phyloP scores from a whole-genome alignment of 441 rosid genomes.

The Arabidopsis hybrid region DNA sequence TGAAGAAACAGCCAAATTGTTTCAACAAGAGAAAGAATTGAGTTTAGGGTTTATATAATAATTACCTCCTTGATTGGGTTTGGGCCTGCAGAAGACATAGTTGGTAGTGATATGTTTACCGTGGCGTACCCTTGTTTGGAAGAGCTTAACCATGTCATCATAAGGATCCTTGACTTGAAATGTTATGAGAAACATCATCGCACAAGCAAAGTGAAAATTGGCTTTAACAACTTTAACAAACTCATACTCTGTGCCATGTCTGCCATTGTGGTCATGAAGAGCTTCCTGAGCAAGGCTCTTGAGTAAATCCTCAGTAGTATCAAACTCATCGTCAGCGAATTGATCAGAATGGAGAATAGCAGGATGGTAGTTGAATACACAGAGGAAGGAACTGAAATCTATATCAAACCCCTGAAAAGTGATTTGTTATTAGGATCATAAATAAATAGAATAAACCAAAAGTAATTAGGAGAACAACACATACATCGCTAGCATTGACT shows the following conservation, averaged over 20 bases:
- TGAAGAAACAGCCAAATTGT: neutral
- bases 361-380: conserved; percentile 5
- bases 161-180: conserved; percentile 23
- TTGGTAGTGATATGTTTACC: neutral
- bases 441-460: too few relatives aligned
- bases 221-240: conserved; percentile 21
- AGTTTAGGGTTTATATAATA: neutral
- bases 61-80: conserved; percentile 18
- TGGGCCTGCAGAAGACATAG: conserved; percentile 8
- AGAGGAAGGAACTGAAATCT: neutral
- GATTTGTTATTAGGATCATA: too few relatives aligned
- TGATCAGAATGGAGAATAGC: neutral
- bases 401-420: neutral
- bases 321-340: neutral
- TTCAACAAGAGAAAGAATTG: too few relatives aligned
- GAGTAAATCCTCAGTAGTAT: neutral
- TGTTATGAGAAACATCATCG: conserved; percentile 22
- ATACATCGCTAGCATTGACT: neutral
- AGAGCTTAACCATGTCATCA: neutral
- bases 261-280: neutral
- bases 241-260: neutral
- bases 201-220: neutral
- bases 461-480: too few relatives aligned
- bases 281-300: neutral
- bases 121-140: conserved; percentile 13